Percentiles rank a stretch among this genome's conserved stretches.
phyloP scores from a whole-genome alignment of 768 basidiomycete genomes.

The Thelephora aurantiotincta region DNA sequence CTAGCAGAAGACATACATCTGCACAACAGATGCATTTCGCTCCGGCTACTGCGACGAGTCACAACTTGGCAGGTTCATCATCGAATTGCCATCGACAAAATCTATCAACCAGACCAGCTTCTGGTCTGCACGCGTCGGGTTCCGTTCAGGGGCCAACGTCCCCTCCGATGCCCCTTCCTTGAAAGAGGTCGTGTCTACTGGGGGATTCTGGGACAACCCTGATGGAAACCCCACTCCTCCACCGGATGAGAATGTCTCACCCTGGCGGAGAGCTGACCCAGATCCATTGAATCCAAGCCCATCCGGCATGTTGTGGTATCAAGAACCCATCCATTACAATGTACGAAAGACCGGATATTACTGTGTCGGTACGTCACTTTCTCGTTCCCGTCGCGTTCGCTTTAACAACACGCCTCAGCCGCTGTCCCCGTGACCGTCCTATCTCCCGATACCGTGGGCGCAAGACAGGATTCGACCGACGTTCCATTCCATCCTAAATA shows the following conservation, averaged over 20 bases:
- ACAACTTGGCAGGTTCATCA: conserved; percentile 83
- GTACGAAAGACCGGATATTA: conserved; percentile 89
- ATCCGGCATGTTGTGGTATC: conserved; percentile 38
- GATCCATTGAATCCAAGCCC: conserved; percentile 32
- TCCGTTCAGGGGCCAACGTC: conserved; percentile 19
- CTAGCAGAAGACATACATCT: conserved; percentile 85
- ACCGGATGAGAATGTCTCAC: conserved; percentile 30
- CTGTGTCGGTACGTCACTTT: conserved; percentile 68
- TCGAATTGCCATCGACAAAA: conserved; percentile 52
- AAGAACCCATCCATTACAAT: conserved; percentile 64
- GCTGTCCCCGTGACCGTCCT: conserved; percentile 83
- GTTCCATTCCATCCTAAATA: conserved; percentile 64
- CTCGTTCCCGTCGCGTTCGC: background rate
- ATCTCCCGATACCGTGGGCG: conserved; percentile 13
- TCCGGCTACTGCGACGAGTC: conserved; percentile 53
- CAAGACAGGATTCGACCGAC: conserved; percentile 30
- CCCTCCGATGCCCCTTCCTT: conserved; percentile 6
- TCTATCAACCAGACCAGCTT: conserved; percentile 64
- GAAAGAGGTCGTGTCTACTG: conserved; percentile 7
- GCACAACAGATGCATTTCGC: conserved; percentile 69
- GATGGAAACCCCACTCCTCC: conserved; percentile 44
- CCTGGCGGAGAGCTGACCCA: conserved; percentile 26
- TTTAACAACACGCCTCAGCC: conserved; percentile 27
- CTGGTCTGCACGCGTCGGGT: conserved; percentile 72
- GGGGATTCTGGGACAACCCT: conserved; percentile 44